Percentiles rank a stretch among this genome's conserved stretches.
Evolutionary conservation across 306 rosid species (phyloP).

Genomic region (Sechiopsis laciniata): DNA sequence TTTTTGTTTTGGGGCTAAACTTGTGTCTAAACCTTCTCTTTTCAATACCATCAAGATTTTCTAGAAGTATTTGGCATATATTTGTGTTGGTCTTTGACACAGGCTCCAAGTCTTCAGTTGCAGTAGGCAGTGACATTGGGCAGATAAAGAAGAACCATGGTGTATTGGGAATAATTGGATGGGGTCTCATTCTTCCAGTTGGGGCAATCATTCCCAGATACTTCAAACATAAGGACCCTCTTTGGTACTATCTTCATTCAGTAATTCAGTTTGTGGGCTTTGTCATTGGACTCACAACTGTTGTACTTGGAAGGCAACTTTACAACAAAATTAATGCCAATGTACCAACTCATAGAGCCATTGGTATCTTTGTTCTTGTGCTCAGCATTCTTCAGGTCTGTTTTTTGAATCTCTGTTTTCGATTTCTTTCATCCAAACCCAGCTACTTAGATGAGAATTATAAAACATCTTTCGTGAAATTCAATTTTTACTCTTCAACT

Average conservation of each 20-base stretch:
- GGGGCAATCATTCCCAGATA: slow-evolving; percentile 92
- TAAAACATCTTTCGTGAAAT: background rate
- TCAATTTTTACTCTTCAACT: too few species aligned
- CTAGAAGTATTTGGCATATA: slow-evolving; percentile 2
- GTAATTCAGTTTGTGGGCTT: slow-evolving; percentile 76
- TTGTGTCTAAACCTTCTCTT: background rate
- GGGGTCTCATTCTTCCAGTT: slow-evolving; percentile 82
- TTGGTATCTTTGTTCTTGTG: slow-evolving; percentile 76
- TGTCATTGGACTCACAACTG: slow-evolving; percentile 62
- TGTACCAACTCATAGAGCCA: slow-evolving; percentile 79
- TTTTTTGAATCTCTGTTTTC: slow-evolving; percentile 15
- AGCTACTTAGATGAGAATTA: background rate
- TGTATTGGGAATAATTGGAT: slow-evolving; percentile 70
- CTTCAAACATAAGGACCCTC: slow-evolving; percentile 85
- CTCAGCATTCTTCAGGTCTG: slow-evolving; percentile 88
- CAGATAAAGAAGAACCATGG: slow-evolving; percentile 81
- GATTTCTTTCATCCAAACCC: background rate
- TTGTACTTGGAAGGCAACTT: slow-evolving; percentile 80
- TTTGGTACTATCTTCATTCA: slow-evolving; percentile 91
- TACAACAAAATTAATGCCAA: slow-evolving; percentile 48
- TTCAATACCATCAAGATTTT: background rate
- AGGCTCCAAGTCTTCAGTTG: slow-evolving; percentile 42
- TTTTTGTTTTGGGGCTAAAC: too few species aligned
- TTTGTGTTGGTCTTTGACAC: slow-evolving; percentile 24
- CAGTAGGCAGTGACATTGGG: slow-evolving; percentile 35